These are phyloP conservation scores for Xylaria digitata DNA, from an alignment of 2,329 filamentous ascomycete genomes.

Conservation along the genomic window DNA sequence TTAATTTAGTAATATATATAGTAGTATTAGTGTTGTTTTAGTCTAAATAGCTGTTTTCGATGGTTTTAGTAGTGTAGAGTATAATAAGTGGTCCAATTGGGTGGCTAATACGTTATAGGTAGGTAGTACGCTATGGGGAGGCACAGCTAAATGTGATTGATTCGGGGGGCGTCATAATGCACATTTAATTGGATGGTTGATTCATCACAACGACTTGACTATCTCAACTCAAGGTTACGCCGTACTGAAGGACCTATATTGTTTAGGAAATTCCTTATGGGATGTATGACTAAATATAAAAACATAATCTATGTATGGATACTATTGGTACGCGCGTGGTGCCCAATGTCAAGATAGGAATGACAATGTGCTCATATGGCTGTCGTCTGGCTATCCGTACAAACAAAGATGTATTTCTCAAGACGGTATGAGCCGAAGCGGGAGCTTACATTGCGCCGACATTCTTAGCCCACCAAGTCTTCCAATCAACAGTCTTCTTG, in stretches of 20 bases:
- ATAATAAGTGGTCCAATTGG: too few species aligned
- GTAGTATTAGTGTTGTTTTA: too few species aligned
- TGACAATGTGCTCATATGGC: too few species aligned
- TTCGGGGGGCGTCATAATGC: background rate
- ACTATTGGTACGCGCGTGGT: background rate
- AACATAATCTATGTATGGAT: background rate
- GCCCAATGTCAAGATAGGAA: background rate
- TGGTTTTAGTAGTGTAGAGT: too few species aligned
- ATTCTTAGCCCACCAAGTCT: conserved; percentile 76
- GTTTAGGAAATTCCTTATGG: too few species aligned
- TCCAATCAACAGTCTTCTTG: conserved; percentile 79
- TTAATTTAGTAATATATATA: too few species aligned
- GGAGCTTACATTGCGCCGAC: conserved; percentile 49
- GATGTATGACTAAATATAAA: too few species aligned
- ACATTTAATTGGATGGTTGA: conserved; percentile 8
- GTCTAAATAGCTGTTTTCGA: too few species aligned
- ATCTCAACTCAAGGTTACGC: background rate
- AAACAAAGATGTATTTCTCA: background rate
- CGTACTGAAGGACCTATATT: background rate
- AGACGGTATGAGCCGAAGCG: background rate
- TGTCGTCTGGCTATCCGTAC: too few species aligned
- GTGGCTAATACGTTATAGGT: too few species aligned
- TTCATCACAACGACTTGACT: background rate
- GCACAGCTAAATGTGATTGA: too few species aligned
- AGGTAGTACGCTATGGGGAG: too few species aligned